phyloP scores from a whole-genome alignment of 2,329 filamentous ascomycete genomes.

The Zarea fungicola region DNA sequence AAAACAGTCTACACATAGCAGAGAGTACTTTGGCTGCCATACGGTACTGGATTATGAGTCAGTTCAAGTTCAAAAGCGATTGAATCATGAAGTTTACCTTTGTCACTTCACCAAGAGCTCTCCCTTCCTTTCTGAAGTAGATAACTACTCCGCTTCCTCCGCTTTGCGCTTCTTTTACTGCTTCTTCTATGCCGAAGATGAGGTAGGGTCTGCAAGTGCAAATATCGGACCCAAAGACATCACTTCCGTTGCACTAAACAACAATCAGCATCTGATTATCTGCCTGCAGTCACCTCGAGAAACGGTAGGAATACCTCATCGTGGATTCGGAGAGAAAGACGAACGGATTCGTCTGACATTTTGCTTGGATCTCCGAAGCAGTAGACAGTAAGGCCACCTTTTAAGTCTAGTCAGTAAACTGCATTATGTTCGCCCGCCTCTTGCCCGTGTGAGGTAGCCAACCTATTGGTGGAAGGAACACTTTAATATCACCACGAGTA shows the following conservation, averaged over 20 bases:
- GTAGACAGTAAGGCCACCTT: constrained; percentile 86
- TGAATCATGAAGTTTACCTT: constrained; percentile 53
- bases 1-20: background rate
- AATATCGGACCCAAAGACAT: constrained; percentile 97
- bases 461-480: constrained; percentile 92
- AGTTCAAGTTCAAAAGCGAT: constrained; percentile 21
- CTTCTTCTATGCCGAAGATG: constrained; percentile 95
- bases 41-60: constrained; percentile 19
- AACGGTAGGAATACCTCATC: constrained; percentile 48
- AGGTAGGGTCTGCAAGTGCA: constrained; percentile 95
- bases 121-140: constrained; percentile 96
- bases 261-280: background rate
- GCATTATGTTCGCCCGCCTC: background rate
- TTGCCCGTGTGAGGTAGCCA: constrained; percentile 16
- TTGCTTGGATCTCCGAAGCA: constrained; percentile 94
- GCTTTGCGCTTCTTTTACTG: constrained; percentile 92
- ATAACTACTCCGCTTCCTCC: constrained; percentile 93
- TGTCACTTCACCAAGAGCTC: constrained; percentile 90
- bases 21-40: background rate
- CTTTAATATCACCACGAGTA: constrained; percentile 87
- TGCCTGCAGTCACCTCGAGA: too few species aligned
- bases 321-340: constrained; percentile 77
- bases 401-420: constrained; percentile 16
- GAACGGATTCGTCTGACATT: constrained; percentile 80
- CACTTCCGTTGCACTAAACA: constrained; percentile 78